These are phyloP conservation scores for Neocucurbitaria cava DNA, from an alignment of 2,329 filamentous ascomycete species.

Conservation along the genomic window DNA sequence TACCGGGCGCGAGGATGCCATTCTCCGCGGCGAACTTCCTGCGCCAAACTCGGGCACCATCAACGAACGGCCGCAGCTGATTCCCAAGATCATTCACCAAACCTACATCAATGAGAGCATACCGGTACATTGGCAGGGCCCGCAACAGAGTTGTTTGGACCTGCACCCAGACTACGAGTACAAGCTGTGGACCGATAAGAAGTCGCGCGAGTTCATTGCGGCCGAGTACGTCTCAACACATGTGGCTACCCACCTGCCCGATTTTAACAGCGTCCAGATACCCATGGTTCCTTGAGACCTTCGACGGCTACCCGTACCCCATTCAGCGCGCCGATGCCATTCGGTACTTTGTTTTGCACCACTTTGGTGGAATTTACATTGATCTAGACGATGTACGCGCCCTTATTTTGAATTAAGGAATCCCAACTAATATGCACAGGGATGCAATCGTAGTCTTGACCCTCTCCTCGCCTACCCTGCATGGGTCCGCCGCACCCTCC, in stretches of 20 bases:
- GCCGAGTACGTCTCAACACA: constrained; percentile 55
- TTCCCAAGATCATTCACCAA: constrained; percentile 80
- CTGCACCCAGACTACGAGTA: constrained; percentile 76
- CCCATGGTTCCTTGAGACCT: constrained; percentile 78
- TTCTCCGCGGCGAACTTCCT: constrained; percentile 70
- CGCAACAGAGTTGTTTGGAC: constrained; percentile 71
- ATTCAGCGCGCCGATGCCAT: constrained; percentile 82
- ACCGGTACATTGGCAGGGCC: constrained; percentile 69
- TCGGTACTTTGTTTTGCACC: constrained; percentile 78
- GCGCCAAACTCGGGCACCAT: constrained; percentile 68
- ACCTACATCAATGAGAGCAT: constrained; percentile 76
- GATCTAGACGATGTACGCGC: constrained; percentile 72
- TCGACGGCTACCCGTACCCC: constrained; percentile 74
- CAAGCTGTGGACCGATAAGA: constrained; percentile 79
- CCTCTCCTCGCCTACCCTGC: constrained; percentile 72
- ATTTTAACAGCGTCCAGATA: constrained; percentile 55
- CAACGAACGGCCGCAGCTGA: constrained; percentile 65
- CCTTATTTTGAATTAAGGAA: background rate
- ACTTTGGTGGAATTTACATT: constrained; percentile 82
- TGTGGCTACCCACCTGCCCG: background rate
- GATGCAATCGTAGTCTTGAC: constrained; percentile 72
- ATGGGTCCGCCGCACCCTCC: constrained; percentile 73
- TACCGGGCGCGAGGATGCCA: constrained; percentile 71
- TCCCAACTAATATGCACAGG: constrained; percentile 50
- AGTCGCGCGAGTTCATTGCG: constrained; percentile 73